Conservation (phyloP, 2,329 filamentous ascomycete genomes). For the Eurotiales sp. region DNA sequence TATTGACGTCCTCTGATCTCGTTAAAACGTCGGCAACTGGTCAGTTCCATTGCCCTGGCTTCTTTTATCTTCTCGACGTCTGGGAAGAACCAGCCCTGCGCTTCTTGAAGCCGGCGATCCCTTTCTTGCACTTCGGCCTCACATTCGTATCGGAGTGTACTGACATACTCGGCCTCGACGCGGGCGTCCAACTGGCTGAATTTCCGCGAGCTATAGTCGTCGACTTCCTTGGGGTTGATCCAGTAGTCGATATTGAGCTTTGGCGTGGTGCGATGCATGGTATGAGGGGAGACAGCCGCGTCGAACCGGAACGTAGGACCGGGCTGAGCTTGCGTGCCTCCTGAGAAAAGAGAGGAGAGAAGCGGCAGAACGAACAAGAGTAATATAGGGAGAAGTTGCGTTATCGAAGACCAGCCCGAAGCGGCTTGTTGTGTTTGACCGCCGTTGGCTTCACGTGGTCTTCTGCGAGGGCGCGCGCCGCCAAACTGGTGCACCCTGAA, state of each 20-base stretch:
- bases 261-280: conserved; percentile 66
- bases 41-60: conserved; percentile 60
- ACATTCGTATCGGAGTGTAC: conserved; percentile 66
- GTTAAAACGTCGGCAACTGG: conserved; percentile 56
- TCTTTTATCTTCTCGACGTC: conserved; percentile 74
- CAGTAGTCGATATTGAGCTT: conserved; percentile 77
- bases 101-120: conserved; percentile 68
- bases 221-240: conserved; percentile 73
- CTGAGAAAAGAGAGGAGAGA: conserved; percentile 71
- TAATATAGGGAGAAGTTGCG: conserved; percentile 78
- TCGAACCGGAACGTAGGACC: conserved; percentile 76
- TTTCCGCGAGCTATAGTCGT: conserved; percentile 64
- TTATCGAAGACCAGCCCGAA: conserved; percentile 55
- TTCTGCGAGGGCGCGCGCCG: conserved; percentile 68
- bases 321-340: conserved; percentile 48
- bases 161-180: conserved; percentile 71
- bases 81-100: conserved; percentile 81
- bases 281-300: conserved; percentile 65
- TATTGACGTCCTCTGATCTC: conserved; percentile 38
- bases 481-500: conserved; percentile 95
- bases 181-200: conserved; percentile 70
- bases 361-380: conserved; percentile 84
- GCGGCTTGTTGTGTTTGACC: conserved; percentile 43
- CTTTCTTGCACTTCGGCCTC: conserved; percentile 66
- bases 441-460: conserved; percentile 64